phyloP scores from a whole-genome alignment of 1,284 basidiomycete species.

The Sutorius eximius region DNA sequence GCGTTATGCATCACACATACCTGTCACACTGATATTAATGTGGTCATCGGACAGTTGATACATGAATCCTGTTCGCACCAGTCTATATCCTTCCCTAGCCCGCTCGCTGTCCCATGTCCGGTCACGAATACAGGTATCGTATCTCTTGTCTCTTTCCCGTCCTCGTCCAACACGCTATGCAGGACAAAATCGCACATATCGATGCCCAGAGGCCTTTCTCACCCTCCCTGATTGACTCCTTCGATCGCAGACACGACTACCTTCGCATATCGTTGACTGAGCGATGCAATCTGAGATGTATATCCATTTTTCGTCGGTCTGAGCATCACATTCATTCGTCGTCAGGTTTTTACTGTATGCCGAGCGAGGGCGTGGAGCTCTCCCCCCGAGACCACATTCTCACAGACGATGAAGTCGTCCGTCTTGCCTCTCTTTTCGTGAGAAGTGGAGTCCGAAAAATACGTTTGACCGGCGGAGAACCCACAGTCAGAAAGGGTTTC shows the following conservation, averaged over 20 bases:
- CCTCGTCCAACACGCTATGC: not conserved
- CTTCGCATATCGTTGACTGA: slow-evolving; percentile 86
- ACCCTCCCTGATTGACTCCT: slow-evolving; percentile 64
- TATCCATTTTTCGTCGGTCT: slow-evolving; percentile 22
- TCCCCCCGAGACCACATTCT: slow-evolving; percentile 71
- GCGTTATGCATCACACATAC: not conserved
- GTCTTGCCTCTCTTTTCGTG: slow-evolving; percentile 78
- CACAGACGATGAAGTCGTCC: slow-evolving; percentile 74
- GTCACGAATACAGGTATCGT: slow-evolving; percentile 19
- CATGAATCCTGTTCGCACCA: slow-evolving; percentile 18
- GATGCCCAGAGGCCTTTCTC: slow-evolving; percentile 51
- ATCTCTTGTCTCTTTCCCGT: not conserved
- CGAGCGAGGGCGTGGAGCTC: slow-evolving; percentile 74
- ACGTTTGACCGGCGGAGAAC: slow-evolving; percentile 85
- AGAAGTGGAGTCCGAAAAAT: slow-evolving; percentile 84
- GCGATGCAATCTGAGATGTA: slow-evolving; percentile 84
- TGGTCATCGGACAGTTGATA: not conserved
- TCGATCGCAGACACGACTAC: slow-evolving; percentile 74
- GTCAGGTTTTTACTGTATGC: slow-evolving; percentile 90
- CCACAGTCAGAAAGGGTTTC: slow-evolving; percentile 81
- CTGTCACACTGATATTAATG: slow-evolving; percentile 9
- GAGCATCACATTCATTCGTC: not conserved
- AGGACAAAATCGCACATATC: slow-evolving; percentile 50
- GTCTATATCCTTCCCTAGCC: slow-evolving; percentile 1
- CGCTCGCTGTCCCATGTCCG: slow-evolving; percentile 26